phyloP scores from a whole-genome alignment of 2,329 filamentous ascomycete genomes.

The Cladosporium colombiae region DNA sequence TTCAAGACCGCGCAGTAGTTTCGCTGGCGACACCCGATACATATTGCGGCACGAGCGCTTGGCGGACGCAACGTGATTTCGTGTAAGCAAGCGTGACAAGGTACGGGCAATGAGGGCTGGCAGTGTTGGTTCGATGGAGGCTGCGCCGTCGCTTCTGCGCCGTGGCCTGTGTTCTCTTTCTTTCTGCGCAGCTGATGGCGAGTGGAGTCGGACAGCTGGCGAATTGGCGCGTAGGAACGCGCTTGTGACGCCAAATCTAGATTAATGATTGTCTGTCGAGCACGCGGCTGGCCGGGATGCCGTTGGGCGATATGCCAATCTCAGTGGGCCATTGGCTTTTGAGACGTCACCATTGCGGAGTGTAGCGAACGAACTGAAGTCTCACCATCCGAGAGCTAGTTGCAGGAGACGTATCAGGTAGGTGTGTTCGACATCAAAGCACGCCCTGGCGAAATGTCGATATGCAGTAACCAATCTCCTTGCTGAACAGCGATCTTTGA shows the following conservation, averaged over 20 bases:
- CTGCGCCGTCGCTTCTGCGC: conserved; percentile 10
- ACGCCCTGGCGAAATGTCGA: background rate
- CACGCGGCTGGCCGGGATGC: conserved; percentile 17
- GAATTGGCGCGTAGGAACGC: conserved; percentile 18
- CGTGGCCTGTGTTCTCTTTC: conserved; percentile 3
- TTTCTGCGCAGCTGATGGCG: conserved; percentile 12
- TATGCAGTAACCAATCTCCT: conserved; percentile 2
- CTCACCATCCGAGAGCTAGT: background rate
- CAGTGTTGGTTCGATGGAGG: conserved; percentile 5
- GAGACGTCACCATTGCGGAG: conserved; percentile 17
- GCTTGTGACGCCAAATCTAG: conserved; percentile 16
- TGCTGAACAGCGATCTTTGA: conserved; percentile 1
- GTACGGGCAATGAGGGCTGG: background rate
- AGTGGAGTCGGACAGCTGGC: conserved; percentile 12
- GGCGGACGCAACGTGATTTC: conserved; percentile 8
- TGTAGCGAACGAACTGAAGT: background rate
- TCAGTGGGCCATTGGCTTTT: conserved; percentile 17
- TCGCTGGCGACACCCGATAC: background rate
- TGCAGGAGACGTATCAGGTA: background rate
- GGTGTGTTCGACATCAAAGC: background rate
- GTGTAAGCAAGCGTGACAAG: conserved; percentile 5
- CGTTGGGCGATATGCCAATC: conserved; percentile 17
- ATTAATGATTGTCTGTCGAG: background rate
- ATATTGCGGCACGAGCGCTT: conserved; percentile 17
- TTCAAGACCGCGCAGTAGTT: conserved; percentile 19